Evolutionary conservation across 2,329 filamentous ascomycete genomes (phyloP).

Genomic region (Colletotrichum aenigma): DNA sequence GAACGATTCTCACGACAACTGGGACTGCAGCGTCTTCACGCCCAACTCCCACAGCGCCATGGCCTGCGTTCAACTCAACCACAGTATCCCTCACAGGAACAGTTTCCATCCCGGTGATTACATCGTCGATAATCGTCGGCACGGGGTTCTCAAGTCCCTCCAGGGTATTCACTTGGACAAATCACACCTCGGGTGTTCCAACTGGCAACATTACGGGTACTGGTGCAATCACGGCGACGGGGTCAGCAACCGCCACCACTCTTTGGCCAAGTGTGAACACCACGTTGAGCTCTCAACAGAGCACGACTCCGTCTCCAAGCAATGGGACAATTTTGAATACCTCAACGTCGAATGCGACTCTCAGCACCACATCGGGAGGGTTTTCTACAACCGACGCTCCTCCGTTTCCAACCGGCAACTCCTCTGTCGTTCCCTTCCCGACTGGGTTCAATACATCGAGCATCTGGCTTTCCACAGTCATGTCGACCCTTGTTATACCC

Average conservation of each 20-base stretch:
- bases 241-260: not conserved
- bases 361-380: not conserved
- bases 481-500: not conserved
- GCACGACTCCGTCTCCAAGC: not conserved
- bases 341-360: not conserved
- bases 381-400: not conserved
- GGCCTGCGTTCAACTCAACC: conserved; percentile 1
- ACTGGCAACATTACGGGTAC: not conserved
- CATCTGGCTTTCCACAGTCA: not conserved
- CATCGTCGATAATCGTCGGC: not conserved
- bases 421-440: not conserved
- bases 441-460: not conserved
- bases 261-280: not conserved
- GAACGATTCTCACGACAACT: not conserved
- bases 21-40: not conserved
- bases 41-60: not conserved
- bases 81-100: not conserved
- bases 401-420: conserved; percentile 1
- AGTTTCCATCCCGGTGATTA: not conserved
- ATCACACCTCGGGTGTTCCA: not conserved
- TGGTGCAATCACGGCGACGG: not conserved
- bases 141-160: not conserved
- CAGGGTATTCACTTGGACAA: not conserved
- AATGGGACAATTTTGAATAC: not conserved
- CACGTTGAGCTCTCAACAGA: not conserved